Evolutionary conservation across 495 filamentous ascomycete species (phyloP), one percentile per base, ranked within the genome.

Genomic region (Friedmanniomyces simplex): DNA sequence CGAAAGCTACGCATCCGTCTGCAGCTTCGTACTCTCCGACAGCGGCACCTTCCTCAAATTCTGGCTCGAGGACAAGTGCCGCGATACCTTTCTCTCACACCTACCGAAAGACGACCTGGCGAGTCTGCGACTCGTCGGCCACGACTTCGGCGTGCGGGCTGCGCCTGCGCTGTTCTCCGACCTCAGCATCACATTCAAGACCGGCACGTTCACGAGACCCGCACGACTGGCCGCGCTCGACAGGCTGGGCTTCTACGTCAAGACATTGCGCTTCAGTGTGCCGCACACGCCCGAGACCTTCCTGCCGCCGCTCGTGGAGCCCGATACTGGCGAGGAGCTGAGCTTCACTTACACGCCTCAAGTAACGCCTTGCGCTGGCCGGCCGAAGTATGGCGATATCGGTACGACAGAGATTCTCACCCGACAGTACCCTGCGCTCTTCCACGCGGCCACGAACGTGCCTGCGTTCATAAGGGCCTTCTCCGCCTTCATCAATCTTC

Each of bases 391-490:
- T 65, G 84, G 79, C 39, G 77, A 73, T 63, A 80, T 64, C 79
- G 82, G 76, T 54, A 75, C 79, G 69, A 78, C 74, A 47, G 84
- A 88, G 65, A 71, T 90, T 47, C 76, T 91, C 37, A 83, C 86
- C 36, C 78, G 85, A 63, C 88, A 91, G 67, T 91, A 89, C 63
- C 83, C 85, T 36, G 84, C 88, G 7, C 70, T 91, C 7, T 93
- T 91, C 72, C 88, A 91, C 63, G 83, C 87, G 4, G 86, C 87
- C n/a, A 87, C 85, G 48, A 88, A 93, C 63, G 81, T 90, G 13
- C 77, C 84, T 5, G 82, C 85, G 34, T 90, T 91, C 72, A 81
- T 89, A 26, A 75, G 77, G 51, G 84, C 85, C 45, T 77, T 91
- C 61, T 75, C 76, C 18, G 68, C 78, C 39, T 68, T 90, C 57